These are phyloP conservation scores for Ophiostoma ulmi DNA, from an alignment of 2,329 filamentous ascomycete genomes.

Conservation along the genomic window DNA sequence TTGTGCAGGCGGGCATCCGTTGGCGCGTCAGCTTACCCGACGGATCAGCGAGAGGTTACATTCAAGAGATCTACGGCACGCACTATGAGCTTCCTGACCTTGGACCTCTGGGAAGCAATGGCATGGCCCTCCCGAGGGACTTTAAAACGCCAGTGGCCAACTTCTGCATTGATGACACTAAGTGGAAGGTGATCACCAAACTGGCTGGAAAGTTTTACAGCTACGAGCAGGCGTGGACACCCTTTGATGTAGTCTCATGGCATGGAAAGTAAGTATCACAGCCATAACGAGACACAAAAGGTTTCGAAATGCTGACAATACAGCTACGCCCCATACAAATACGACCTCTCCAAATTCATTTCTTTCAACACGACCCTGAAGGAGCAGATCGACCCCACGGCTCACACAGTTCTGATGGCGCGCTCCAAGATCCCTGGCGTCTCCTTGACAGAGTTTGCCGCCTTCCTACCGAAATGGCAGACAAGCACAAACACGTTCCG, in stretches of 20 bases:
- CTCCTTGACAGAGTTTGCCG: constrained; percentile 56
- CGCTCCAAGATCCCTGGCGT: constrained; percentile 34
- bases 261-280: constrained; percentile 32
- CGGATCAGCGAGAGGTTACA: constrained; percentile 46
- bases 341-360: constrained; percentile 53
- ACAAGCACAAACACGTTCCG: constrained; percentile 58
- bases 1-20: constrained; percentile 62
- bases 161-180: constrained; percentile 50
- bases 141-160: constrained; percentile 58
- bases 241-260: constrained; percentile 51
- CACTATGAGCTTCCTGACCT: constrained; percentile 63
- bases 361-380: constrained; percentile 42
- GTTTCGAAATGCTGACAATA: background rate
- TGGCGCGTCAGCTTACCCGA: constrained; percentile 53
- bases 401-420: constrained; percentile 61
- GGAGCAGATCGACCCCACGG: constrained; percentile 59
- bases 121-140: constrained; percentile 60
- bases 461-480: constrained; percentile 62
- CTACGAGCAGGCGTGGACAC: constrained; percentile 58
- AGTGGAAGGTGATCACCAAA: constrained; percentile 52
- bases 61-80: constrained; percentile 60
- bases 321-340: constrained; percentile 57
- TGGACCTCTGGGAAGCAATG: constrained; percentile 61
- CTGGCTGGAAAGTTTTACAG: constrained; percentile 57
- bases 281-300: background rate